Evolutionary conservation across 2,329 filamentous ascomycete species (phyloP).

Genomic region (Fusarium robinianum): DNA sequence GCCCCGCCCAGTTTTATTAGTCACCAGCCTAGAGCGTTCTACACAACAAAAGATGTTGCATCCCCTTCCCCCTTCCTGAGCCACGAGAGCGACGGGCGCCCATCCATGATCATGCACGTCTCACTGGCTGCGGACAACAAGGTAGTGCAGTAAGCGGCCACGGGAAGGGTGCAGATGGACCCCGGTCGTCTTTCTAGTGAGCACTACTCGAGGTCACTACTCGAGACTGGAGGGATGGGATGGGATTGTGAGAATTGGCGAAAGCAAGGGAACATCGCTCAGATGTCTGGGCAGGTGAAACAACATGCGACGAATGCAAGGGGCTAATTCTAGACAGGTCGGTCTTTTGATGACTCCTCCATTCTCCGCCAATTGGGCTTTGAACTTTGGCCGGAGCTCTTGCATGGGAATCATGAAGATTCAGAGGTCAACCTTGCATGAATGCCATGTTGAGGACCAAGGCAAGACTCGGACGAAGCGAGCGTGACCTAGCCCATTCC

Average conservation of each 20-base stretch:
- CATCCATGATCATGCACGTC: constrained; percentile 16
- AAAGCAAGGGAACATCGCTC: too few species aligned
- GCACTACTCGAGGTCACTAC: too few species aligned
- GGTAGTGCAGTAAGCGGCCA: constrained; percentile 15
- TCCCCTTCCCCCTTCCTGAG: constrained; percentile 10
- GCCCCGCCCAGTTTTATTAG: constrained; percentile 9
- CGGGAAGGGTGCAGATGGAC: constrained; percentile 6
- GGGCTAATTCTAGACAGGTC: too few species aligned
- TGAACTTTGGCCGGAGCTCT: too few species aligned
- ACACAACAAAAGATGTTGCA: constrained; percentile 9
- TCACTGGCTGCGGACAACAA: constrained; percentile 20
- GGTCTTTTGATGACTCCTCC: too few species aligned
- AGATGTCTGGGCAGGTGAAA: too few species aligned
- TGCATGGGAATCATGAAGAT: constrained; percentile 11
- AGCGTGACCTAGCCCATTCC: constrained; percentile 5
- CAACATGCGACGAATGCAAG: too few species aligned
- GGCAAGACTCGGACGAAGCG: neutral
- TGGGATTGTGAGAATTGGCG: too few species aligned
- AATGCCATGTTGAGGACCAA: constrained; percentile 9
- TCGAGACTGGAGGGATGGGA: too few species aligned
- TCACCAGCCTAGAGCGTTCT: constrained; percentile 18
- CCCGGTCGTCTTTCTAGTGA: too few species aligned
- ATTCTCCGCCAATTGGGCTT: too few species aligned
- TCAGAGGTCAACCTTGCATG: neutral
- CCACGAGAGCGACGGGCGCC: constrained; percentile 4